Evolutionary conservation across 2,329 filamentous ascomycete genomes (phyloP), one percentile per base, ranked within the genome.

Genomic region (Scolecobasidium constrictum): DNA sequence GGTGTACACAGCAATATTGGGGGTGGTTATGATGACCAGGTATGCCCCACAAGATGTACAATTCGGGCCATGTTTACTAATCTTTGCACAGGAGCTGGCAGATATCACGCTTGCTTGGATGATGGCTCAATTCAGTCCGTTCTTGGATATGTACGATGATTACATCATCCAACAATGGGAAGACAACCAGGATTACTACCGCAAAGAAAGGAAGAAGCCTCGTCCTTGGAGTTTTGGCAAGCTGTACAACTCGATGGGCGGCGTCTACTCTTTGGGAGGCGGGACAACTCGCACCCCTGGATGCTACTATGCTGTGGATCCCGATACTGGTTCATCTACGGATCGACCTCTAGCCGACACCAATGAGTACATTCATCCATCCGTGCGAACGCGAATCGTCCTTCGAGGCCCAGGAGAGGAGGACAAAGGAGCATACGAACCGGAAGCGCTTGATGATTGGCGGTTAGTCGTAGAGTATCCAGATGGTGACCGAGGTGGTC

Each of bases 81-180:
- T n/a, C n/a, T n/a, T n/a, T n/a, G n/a, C n/a, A n/a, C n/a, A n/a
- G 47, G 63, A 71, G 22, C 60, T 71, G 23, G 64, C 68, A 9
- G 68, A 73, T 33, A 71, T 75, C 20, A 64, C 66, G 4, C 54
- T 75, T 2, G 72, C 71, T 3, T 76, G 72, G 72, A 75, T 76
- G 72, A 71, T 75, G 51, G 63, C 65, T 40, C 69, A 74, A 44
- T 54, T 73, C 35, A 58, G 64, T 41, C 61, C 62, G 1, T 68
- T 69, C 35, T 51, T 69, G 45, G 68, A 70, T 46, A 63, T 71
- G 51, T 58, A 68, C 41, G 56, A 61, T 3, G 63, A 67, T 36
- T 71, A 68, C 47, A 46, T 71, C 13, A 59, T 68, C 18, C 65
- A 69, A 47, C 61, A 68, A 42, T 64, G 67, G 43, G 65, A 68